Evolutionary conservation across 768 basidiomycete genomes (phyloP).

Genomic region (Pilatotrama ljubarskyi): DNA sequence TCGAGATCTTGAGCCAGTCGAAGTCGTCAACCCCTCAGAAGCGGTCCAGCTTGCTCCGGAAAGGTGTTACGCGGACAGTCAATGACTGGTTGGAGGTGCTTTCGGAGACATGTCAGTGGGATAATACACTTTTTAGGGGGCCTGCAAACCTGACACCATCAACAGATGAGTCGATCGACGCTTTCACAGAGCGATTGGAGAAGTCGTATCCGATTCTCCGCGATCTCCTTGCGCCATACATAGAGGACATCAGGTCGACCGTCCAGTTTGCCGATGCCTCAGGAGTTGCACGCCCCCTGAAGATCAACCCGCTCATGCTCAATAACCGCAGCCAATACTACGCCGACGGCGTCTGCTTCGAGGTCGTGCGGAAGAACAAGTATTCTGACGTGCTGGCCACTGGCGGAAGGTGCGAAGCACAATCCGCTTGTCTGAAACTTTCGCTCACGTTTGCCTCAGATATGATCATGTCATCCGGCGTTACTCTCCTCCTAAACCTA

Average conservation of each 20-base stretch:
- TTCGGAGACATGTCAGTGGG: conserved; percentile 42
- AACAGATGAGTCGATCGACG: conserved; percentile 66
- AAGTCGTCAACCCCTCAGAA: conserved; percentile 71
- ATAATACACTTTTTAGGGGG: too few species aligned
- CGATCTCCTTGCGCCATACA: conserved; percentile 46
- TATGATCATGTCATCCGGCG: conserved; percentile 71
- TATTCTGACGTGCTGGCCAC: conserved; percentile 70
- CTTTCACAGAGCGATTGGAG: conserved; percentile 54
- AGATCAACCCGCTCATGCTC: conserved; percentile 75
- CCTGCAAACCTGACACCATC: neutral
- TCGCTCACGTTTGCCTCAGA: conserved; percentile 36
- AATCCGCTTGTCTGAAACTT: neutral
- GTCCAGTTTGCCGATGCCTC: conserved; percentile 59
- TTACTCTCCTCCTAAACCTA: conserved; percentile 56
- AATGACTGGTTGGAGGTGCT: conserved; percentile 77
- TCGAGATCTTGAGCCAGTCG: conserved; percentile 64
- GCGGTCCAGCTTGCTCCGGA: conserved; percentile 65
- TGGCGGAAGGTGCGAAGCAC: conserved; percentile 64
- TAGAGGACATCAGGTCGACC: conserved; percentile 64
- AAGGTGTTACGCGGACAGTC: conserved; percentile 63
- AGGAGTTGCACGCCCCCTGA: conserved; percentile 62
- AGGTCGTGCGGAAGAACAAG: conserved; percentile 68
- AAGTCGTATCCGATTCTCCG: conserved; percentile 57
- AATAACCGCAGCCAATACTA: conserved; percentile 64
- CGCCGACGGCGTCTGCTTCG: conserved; percentile 73